Percentiles rank a stretch among this genome's conserved stretches.
Conservation (phyloP, 2,329 filamentous ascomycete genomes). For the Aspergillus tamarii region DNA sequence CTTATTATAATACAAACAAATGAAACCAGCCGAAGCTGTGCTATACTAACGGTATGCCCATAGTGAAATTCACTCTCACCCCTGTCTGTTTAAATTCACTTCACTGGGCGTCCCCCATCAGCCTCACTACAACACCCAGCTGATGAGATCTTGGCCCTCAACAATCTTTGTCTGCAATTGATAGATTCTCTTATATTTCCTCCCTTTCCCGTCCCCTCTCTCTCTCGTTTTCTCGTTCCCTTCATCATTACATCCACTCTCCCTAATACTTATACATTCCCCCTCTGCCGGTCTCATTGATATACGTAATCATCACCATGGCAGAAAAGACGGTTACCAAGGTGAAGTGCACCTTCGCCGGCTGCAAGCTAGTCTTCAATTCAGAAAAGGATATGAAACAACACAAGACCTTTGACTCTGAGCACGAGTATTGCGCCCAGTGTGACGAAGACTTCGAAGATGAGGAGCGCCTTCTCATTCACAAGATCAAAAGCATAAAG, state of each 20-base stretch:
- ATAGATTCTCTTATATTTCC: background rate
- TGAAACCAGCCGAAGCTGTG: background rate
- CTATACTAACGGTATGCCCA: background rate
- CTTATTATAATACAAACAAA: background rate
- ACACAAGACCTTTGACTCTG: slow-evolving; percentile 52
- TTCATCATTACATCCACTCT: background rate
- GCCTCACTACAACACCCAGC: background rate
- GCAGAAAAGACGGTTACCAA: slow-evolving; percentile 14
- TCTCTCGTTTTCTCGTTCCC: background rate
- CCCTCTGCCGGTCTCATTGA: background rate
- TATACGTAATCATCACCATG: slow-evolving; percentile 8
- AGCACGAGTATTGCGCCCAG: slow-evolving; percentile 45
- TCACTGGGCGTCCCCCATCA: background rate
- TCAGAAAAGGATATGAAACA: slow-evolving; percentile 50
- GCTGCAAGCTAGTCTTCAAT: slow-evolving; percentile 52
- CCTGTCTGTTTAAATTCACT: background rate
- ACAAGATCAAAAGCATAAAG: slow-evolving; percentile 51
- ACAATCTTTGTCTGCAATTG: background rate
- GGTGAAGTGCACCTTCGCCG: slow-evolving; percentile 49
- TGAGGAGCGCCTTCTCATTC: slow-evolving; percentile 50
- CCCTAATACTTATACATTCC: background rate
- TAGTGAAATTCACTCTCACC: background rate
- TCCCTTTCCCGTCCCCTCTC: background rate
- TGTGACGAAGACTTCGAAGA: slow-evolving; percentile 52
- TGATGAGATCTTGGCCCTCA: background rate